A percentile compares a stretch with the other conserved stretches of the same genome.
phyloP scores from a whole-genome alignment of 140 eudicot genomes.

The Eryngium alpinum region DNA sequence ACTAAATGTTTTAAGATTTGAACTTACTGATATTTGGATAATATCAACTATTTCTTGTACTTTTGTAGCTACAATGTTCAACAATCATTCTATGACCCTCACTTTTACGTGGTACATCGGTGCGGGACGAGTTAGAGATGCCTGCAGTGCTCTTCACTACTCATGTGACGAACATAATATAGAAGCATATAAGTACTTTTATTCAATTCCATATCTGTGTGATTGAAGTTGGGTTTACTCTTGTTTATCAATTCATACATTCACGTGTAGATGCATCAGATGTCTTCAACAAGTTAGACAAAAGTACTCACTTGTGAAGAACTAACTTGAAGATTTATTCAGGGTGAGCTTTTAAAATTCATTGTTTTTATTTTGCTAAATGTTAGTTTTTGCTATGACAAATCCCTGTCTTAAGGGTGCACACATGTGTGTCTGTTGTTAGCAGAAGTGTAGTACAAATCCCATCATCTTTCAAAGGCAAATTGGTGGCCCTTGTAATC shows the following conservation, averaged over 20 bases:
- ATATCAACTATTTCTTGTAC: no score
- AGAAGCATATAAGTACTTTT: conserved; percentile 46
- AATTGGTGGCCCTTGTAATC: no score
- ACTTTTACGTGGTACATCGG: no score
- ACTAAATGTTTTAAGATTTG: no score
- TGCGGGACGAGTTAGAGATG: conserved; percentile 41
- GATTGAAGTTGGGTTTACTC: neutral
- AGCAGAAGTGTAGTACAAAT: neutral
- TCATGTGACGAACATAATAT: conserved; percentile 49
- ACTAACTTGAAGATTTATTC: conserved; percentile 67
- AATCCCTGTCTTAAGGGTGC: neutral
- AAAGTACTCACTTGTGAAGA: conserved; percentile 60
- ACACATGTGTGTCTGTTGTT: neutral
- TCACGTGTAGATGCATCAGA: conserved; percentile 44
- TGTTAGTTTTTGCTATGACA: neutral
- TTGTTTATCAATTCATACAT: neutral
- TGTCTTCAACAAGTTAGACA: conserved; percentile 58
- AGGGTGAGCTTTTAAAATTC: conserved; percentile 29
- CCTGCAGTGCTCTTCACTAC: conserved; percentile 42
- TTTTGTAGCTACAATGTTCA: no score
- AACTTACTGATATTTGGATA: no score
- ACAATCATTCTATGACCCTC: no score
- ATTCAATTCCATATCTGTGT: neutral
- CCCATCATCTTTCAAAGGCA: neutral
- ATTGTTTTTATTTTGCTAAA: neutral